These are phyloP conservation scores for Nemophila menziesii DNA, from an alignment of 257 asterid species.

Conservation along the genomic window DNA sequence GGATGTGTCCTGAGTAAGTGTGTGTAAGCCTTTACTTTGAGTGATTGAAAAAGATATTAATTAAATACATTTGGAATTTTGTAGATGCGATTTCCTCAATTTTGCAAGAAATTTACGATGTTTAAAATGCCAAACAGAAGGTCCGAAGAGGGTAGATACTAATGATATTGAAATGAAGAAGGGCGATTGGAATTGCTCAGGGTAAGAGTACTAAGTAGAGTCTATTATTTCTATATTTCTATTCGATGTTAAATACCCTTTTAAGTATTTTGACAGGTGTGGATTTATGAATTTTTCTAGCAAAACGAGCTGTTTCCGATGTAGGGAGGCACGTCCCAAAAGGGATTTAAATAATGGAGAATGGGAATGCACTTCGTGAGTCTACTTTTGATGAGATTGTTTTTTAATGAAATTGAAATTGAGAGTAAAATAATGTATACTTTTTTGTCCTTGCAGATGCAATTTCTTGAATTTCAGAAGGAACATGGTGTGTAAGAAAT, in stretches of 20 bases:
- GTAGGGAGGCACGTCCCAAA: slow-evolving; percentile 54
- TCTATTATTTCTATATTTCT: too few relatives aligned
- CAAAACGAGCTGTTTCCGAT: slow-evolving; percentile 49
- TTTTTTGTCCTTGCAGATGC: slow-evolving; percentile 35
- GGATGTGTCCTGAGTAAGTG: slow-evolving; percentile 67
- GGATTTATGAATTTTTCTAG: slow-evolving; percentile 69
- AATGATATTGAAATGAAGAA: slow-evolving; percentile 33
- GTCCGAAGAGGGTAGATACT: slow-evolving; percentile 27
- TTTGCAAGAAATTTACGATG: slow-evolving; percentile 58
- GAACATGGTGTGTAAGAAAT: slow-evolving; percentile 54
- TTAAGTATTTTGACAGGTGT: slow-evolving; percentile 50
- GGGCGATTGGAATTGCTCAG: slow-evolving; percentile 80
- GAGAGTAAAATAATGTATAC: neutral
- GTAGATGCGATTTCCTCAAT: slow-evolving; percentile 82
- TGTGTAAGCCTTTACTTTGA: slow-evolving; percentile 1
- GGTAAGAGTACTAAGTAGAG: slow-evolving; percentile 30
- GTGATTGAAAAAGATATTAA: neutral
- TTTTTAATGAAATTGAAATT: slow-evolving; percentile 1
- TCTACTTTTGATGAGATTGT: slow-evolving; percentile 14
- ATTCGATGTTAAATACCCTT: too few relatives aligned
- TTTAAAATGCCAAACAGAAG: slow-evolving; percentile 40
- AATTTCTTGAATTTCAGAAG: slow-evolving; percentile 50
- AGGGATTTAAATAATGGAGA: slow-evolving; percentile 63
- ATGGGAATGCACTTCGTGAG: slow-evolving; percentile 86
- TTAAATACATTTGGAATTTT: too few relatives aligned